These are phyloP conservation scores for Backusella tuberculispora DNA, from an alignment of 192 early-diverging fungal genomes.

Conservation along the genomic window DNA sequence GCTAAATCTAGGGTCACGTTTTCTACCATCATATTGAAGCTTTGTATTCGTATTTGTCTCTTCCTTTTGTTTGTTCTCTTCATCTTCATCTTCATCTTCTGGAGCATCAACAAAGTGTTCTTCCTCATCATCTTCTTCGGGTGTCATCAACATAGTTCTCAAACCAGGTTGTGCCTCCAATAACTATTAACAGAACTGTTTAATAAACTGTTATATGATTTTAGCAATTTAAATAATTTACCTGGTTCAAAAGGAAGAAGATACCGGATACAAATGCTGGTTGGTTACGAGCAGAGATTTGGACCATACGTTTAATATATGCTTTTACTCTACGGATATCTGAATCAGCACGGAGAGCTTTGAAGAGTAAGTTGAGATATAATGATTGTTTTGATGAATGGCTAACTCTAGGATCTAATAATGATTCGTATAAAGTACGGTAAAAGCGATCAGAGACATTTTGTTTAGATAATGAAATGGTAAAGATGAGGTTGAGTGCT, in stretches of 20 bases:
- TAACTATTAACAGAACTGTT: conserved; percentile 34
- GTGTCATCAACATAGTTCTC: conserved; percentile 62
- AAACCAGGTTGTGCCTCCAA: conserved; percentile 58
- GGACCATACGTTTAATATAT: conserved; percentile 91
- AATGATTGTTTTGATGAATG: conserved; percentile 87
- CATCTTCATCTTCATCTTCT: conserved; percentile 53
- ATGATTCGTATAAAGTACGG: conserved; percentile 86
- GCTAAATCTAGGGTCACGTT: conserved; percentile 86
- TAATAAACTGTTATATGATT: not conserved
- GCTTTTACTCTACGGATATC: conserved; percentile 70
- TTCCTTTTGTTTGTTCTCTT: conserved; percentile 1
- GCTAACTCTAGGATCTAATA: conserved; percentile 81
- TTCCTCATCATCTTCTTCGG: conserved; percentile 70
- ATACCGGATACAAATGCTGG: conserved; percentile 86
- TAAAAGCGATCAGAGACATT: conserved; percentile 86
- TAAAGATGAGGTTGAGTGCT: conserved; percentile 87
- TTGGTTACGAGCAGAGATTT: conserved; percentile 71
- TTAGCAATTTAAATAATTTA: conserved; percentile 36
- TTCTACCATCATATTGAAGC: conserved; percentile 74
- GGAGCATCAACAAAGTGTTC: conserved; percentile 67
- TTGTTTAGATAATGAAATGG: conserved; percentile 57
- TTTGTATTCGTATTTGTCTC: conserved; percentile 18
- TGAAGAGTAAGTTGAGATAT: conserved; percentile 91
- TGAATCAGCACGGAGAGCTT: conserved; percentile 79
- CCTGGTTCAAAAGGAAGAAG: conserved; percentile 81